Evolutionary conservation across 495 filamentous ascomycete species (phyloP).

Genomic region (Usnea hakonensis): DNA sequence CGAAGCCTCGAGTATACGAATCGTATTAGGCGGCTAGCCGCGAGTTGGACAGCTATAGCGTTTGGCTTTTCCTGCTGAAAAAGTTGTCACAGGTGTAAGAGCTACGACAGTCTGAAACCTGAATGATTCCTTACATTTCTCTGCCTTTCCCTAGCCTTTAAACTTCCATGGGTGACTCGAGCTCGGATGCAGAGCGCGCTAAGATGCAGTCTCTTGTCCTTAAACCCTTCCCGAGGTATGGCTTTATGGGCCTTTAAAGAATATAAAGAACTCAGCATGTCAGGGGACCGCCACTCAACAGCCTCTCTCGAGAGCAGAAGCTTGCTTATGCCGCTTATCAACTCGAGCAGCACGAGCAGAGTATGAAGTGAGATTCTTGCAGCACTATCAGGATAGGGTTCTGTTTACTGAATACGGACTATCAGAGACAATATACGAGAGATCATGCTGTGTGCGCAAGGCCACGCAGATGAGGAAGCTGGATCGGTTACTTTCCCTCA

Average conservation of each 20-base stretch:
- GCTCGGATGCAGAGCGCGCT: neutral
- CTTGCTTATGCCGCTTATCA: neutral
- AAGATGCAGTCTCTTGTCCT: slow-evolving; percentile 5
- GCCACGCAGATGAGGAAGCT: neutral
- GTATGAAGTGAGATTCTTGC: neutral
- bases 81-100: neutral
- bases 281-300: neutral
- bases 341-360: slow-evolving; percentile 11
- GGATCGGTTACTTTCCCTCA: neutral
- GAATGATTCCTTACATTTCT: neutral
- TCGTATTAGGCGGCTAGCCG: neutral
- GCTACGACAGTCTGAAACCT: neutral
- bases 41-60: neutral
- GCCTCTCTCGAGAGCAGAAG: slow-evolving; percentile 4
- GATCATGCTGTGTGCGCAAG: slow-evolving; percentile 3
- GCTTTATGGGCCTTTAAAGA: no score
- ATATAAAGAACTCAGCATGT: neutral
- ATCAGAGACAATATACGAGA: slow-evolving; percentile 11
- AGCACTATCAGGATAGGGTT: neutral
- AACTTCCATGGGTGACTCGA: neutral
- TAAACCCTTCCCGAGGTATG: slow-evolving; percentile 7
- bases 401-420: neutral
- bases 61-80: neutral
- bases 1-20: neutral
- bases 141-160: no score